phyloP scores from a whole-genome alignment of 371 early-diverging fungal species.

The Dichotomocladium elegans region DNA sequence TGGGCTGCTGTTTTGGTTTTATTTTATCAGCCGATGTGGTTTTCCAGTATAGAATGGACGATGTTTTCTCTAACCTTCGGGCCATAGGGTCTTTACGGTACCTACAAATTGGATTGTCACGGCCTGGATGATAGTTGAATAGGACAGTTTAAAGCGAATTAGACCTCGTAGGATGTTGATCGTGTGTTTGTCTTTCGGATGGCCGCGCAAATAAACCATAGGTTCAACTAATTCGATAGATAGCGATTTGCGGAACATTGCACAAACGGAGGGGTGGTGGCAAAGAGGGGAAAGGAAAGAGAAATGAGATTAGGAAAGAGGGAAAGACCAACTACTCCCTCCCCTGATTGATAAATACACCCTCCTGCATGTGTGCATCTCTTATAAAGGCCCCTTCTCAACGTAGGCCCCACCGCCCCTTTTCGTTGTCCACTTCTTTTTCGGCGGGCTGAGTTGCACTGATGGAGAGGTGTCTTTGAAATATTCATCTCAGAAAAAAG shows the following conservation, averaged over 20 bases:
- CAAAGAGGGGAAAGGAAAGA: conserved; percentile 11
- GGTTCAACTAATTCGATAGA: conserved; percentile 39
- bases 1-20: conserved; percentile 13
- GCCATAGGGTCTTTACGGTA: conserved; percentile 40
- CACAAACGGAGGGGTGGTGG: neutral
- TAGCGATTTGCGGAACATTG: conserved; percentile 33
- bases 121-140: conserved; percentile 17
- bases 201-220: conserved; percentile 30
- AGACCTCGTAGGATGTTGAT: conserved; percentile 34
- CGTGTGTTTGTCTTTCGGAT: conserved; percentile 27
- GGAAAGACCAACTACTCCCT: neutral
- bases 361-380: conserved; percentile 5
- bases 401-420: too few relatives aligned
- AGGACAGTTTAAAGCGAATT: conserved; percentile 22
- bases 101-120: conserved; percentile 36
- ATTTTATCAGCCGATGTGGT: neutral
- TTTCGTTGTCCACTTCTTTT: neutral
- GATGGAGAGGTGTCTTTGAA: neutral
- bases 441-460: neutral
- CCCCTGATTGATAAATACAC: neutral
- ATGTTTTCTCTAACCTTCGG: conserved; percentile 24
- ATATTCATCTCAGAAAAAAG: too few relatives aligned
- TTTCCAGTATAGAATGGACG: neutral
- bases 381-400: neutral
- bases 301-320: conserved; percentile 2